Evolutionary conservation across 2,329 filamentous ascomycete species (phyloP), one percentile per base, ranked within the genome.

Genomic region (Diplodia sapinea): DNA sequence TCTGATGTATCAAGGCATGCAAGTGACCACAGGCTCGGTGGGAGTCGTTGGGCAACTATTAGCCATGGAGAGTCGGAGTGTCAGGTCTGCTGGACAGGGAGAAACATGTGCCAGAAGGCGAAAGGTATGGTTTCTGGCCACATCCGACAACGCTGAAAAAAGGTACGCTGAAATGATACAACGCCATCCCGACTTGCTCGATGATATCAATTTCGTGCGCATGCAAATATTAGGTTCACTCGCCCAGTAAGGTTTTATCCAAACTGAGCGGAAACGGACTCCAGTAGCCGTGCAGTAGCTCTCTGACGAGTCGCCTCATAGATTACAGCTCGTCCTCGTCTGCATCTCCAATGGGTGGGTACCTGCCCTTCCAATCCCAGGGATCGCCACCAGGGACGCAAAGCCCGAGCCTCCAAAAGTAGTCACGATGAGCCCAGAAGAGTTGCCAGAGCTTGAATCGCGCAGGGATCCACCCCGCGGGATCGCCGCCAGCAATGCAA

Each of bases 401-500:
- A 38, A 98, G 81, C 0, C 95, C 95, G 65, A 99, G 79, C 67
- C 95, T 86, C 92, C 93, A 96, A 79, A 99, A 98, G 79, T 99
- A 99, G 80, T 99, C 95, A 49, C 95, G 84, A 80, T 99, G 95
- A 1, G 94, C 91, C 78, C 96, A 96, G 75, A 98, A 90, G 8
- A 97, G 82, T 79, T 97, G 88, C 93, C 94, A 97, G n/a, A 96
- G 85, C 77, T 90, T 91, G 73, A 86, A 94, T 77, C 78, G 86
- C 78, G 79, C 79, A n/a, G 79, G 83, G 17, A 85, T 78, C 66
- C 66, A 68, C 29, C 57, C 66, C 7, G 40, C 50, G 20, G 52
- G 67, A 63, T 65, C 59, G 54, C 65, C 67, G 0, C 88, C 87
- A 1, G 88, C 86, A 72, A 92, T 93, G 77, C 94, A 98, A 0